Base-by-base conservation (phyloP, 2,329 filamentous ascomycete species). In the Amesomyces nigricolor region DNA sequence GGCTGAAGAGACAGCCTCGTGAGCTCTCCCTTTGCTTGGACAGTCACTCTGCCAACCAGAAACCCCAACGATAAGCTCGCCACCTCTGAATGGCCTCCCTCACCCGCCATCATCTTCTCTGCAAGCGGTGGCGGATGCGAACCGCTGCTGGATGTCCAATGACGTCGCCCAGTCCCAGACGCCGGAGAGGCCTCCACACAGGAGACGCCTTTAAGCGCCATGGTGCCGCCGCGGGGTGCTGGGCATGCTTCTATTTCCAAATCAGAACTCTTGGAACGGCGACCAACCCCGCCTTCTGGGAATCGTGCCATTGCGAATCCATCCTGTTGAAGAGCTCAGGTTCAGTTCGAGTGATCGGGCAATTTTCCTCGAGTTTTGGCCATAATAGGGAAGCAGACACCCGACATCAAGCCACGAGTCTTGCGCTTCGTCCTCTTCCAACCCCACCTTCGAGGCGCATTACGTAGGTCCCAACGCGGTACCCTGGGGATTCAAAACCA, bases 151-250 rank as follows among this genome's bases (percentile, higher is more conserved):
- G 40, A 56, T 55, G 53, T 40, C 62, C 61, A 64, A 65, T 65
- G 63, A 65, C 63, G 61, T 65, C 62, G 60, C 45, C 38, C n/a
- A 38, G 37, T 35, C 13, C 16, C 44, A 40, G 43, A 58, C 51
- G 48, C 46, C 45, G 40, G 48, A 54, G 63, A 64, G 62, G 63
- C 63, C 62, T 62, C 64, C 64, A 65, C 63, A 65, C 63, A 65
- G 51, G 39, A 38, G 43, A 35, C 47, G 46, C 46, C 61, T 64
- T 58, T 66, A 66, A 66, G 64, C 64, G 64, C 64, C 61, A 26
- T 26, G 22, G 22, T 57, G 52, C 32, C 53, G 47, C 56, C 61
- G 62, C 62, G 61, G 59, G 60, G 58, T 59, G 58, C 56, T 55
- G 56, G 47, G 56, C 49, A 47, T 35, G 56, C 54, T 61, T 61